Percentiles rank a stretch among this genome's conserved stretches.
These are phyloP conservation scores for Trichoderma cornu-damae DNA, from an alignment of 2,329 filamentous ascomycete genomes.

Conservation along the genomic window DNA sequence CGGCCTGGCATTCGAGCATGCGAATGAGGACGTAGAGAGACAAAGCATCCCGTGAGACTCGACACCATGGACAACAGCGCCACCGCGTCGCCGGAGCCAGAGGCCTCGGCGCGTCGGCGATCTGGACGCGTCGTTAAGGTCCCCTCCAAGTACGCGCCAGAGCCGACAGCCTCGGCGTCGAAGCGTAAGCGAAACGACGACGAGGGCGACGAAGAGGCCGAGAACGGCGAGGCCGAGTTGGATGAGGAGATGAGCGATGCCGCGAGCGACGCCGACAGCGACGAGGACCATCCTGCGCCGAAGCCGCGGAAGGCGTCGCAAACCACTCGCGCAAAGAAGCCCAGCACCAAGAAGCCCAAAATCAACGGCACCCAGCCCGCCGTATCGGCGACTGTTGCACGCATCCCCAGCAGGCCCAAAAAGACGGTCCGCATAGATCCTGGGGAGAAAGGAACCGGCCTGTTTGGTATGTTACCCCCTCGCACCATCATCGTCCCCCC, in stretches of 20 bases:
- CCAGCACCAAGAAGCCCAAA: slow-evolving; percentile 59
- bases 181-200: slow-evolving; percentile 56
- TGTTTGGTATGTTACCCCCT: slow-evolving; percentile 46
- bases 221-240: slow-evolving; percentile 45
- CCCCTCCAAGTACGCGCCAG: slow-evolving; percentile 55
- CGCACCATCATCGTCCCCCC: not conserved
- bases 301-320: slow-evolving; percentile 40
- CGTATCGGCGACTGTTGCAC: slow-evolving; percentile 36
- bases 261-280: slow-evolving; percentile 43
- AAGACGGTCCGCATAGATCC: slow-evolving; percentile 51
- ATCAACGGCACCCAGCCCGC: slow-evolving; percentile 49
- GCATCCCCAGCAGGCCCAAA: slow-evolving; percentile 50
- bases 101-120: slow-evolving; percentile 54
- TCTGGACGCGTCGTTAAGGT: slow-evolving; percentile 63
- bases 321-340: slow-evolving; percentile 47
- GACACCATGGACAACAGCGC: slow-evolving; percentile 48
- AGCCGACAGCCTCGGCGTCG: slow-evolving; percentile 38
- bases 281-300: slow-evolving; percentile 37
- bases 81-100: slow-evolving; percentile 48
- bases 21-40: slow-evolving; percentile 3
- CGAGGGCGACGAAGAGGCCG: slow-evolving; percentile 44
- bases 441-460: slow-evolving; percentile 46
- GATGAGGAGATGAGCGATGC: slow-evolving; percentile 44
- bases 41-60: not conserved
- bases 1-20: slow-evolving; percentile 7